Conservation (phyloP, 441 rosid species). For the Macaranga tanarius region DNA sequence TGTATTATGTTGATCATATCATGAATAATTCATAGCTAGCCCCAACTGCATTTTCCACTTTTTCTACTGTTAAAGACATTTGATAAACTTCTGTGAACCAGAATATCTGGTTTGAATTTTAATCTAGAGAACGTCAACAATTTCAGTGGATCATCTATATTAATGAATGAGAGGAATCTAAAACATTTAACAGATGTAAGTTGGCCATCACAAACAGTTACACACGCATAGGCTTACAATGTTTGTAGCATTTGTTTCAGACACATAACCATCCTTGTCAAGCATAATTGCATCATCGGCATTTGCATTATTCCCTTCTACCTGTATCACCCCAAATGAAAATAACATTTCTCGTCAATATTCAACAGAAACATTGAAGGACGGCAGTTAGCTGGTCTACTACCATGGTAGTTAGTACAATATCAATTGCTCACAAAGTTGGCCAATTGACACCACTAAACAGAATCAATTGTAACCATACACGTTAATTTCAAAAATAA, state of each 20-base stretch:
- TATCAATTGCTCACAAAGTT: not conserved
- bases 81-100: not conserved
- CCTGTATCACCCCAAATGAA: slow-evolving; percentile 37
- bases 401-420: not conserved
- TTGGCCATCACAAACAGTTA: slow-evolving; percentile 9
- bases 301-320: slow-evolving; percentile 82
- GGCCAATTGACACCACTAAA: not conserved
- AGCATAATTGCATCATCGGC: slow-evolving; percentile 91
- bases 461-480: not conserved
- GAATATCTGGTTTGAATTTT: not conserved
- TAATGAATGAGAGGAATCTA: not conserved
- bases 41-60: not conserved
- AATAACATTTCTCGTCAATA: slow-evolving; percentile 9
- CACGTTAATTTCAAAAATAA: not conserved
- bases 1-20: not conserved
- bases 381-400: not conserved
- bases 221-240: slow-evolving; percentile 48
- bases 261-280: slow-evolving; percentile 86
- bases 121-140: not conserved
- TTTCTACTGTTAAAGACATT: not conserved
- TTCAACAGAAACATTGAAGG: not conserved
- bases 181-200: not conserved
- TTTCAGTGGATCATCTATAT: not conserved
- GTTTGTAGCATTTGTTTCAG: slow-evolving; percentile 94
- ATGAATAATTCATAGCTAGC: not conserved